Conservation (phyloP, 2,329 filamentous ascomycete genomes). For the Apiospora arundinis region DNA sequence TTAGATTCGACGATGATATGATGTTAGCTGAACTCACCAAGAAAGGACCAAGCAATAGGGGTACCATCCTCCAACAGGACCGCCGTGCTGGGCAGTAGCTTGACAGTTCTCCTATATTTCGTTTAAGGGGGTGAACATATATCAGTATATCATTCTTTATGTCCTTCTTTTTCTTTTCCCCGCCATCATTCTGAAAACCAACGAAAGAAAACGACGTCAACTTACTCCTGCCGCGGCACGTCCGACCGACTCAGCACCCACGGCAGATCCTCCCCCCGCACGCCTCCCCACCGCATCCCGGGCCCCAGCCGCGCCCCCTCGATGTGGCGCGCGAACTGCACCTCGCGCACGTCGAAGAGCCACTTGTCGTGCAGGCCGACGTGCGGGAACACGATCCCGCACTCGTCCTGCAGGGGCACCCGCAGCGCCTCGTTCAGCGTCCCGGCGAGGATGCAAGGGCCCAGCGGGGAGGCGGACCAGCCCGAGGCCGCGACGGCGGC, state of each 20-base stretch:
- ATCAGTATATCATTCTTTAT: neutral
- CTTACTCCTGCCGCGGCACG: slow-evolving; percentile 61
- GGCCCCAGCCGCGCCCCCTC: slow-evolving; percentile 41
- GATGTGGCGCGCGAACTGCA: slow-evolving; percentile 43
- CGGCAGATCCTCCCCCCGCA: slow-evolving; percentile 58
- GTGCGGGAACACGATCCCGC: slow-evolving; percentile 36
- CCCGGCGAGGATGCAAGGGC: slow-evolving; percentile 45
- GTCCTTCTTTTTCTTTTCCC: neutral
- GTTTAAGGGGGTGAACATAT: neutral
- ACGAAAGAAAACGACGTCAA: slow-evolving; percentile 24
- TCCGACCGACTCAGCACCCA: slow-evolving; percentile 61
- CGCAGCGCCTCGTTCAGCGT: slow-evolving; percentile 47
- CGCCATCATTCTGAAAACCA: no score
- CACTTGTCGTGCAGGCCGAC: slow-evolving; percentile 59
- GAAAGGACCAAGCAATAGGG: slow-evolving; percentile 70
- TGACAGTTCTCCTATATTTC: slow-evolving; percentile 47
- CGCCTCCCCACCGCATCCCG: slow-evolving; percentile 61
- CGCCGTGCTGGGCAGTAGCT: slow-evolving; percentile 52
- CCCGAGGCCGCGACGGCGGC: neutral
- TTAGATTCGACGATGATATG: no score
- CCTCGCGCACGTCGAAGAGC: slow-evolving; percentile 55
- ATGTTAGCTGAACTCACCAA: slow-evolving; percentile 44
- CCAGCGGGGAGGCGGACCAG: neutral
- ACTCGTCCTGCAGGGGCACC: slow-evolving; percentile 36
- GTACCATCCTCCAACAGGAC: slow-evolving; percentile 53